Conservation (phyloP, 768 basidiomycete genomes). For the Naganishia vaughanmartiniae region DNA sequence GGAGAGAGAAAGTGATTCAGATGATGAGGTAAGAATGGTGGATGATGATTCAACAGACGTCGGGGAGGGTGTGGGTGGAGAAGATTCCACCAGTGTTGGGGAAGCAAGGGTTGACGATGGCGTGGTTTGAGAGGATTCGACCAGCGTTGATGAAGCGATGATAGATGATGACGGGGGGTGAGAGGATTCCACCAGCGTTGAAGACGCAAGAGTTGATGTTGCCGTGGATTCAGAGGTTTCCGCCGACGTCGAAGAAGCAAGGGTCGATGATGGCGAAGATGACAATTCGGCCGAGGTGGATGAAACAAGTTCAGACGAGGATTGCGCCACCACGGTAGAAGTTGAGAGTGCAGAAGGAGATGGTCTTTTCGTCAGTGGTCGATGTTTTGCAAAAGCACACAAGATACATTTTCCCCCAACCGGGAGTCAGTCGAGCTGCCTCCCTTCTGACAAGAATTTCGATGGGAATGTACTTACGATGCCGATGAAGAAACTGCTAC, state of each 20-base stretch:
- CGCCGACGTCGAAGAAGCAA: background rate
- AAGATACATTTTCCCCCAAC: background rate
- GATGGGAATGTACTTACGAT: slow-evolving; percentile 3
- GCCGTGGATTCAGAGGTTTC: background rate
- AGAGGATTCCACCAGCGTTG: too few relatives aligned
- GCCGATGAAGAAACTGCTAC: background rate
- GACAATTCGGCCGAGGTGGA: slow-evolving; percentile 3
- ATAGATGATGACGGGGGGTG: background rate
- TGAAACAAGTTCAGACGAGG: background rate
- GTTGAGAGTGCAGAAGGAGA: slow-evolving; percentile 1
- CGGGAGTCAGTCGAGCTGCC: background rate
- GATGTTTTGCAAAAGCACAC: background rate
- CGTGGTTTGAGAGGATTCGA: background rate
- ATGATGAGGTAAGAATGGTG: background rate
- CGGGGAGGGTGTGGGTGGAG: background rate
- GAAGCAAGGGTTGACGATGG: slow-evolving; percentile 2
- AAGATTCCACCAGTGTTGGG: too few relatives aligned
- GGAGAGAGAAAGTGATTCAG: background rate
- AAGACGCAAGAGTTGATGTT: too few relatives aligned
- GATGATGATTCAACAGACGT: background rate
- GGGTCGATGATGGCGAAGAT: background rate
- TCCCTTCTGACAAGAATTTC: background rate
- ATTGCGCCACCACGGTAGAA: background rate
- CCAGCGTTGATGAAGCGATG: background rate
- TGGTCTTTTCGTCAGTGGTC: slow-evolving; percentile 3